phyloP scores from a whole-genome alignment of 257 asterid genomes.

The Ballota nigra region DNA sequence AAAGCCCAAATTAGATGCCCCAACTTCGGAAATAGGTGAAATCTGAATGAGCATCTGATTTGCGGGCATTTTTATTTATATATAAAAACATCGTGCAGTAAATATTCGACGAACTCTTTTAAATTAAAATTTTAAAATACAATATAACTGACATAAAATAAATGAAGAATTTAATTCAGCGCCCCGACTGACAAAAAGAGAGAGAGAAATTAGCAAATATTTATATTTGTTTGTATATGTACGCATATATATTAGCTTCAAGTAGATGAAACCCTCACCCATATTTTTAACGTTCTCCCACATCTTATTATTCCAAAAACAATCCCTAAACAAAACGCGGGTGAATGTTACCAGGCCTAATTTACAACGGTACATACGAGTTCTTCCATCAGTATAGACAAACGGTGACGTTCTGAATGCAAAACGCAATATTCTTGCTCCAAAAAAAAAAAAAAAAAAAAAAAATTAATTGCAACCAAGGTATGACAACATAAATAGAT shows the following conservation, averaged over 20 bases:
- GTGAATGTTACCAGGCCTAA: neutral
- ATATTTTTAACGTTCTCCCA: neutral
- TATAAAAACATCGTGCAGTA: too few species aligned
- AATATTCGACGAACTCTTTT: too few species aligned
- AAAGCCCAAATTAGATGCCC: too few species aligned
- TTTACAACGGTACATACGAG: neutral
- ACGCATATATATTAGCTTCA: neutral
- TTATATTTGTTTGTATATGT: too few species aligned
- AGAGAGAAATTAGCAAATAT: too few species aligned
- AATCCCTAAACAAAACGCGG: neutral
- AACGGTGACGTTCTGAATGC: neutral
- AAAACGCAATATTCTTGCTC: neutral
- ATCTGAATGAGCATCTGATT: too few species aligned
- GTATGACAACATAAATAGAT: conserved; percentile 7
- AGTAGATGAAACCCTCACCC: neutral
- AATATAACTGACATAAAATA: neutral
- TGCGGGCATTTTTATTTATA: too few species aligned
- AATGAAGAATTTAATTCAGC: too few species aligned
- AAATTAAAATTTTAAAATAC: too few species aligned
- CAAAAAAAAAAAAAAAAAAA: too few species aligned
- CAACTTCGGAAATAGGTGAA: too few species aligned
- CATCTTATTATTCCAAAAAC: neutral
- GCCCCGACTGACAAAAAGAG: neutral
- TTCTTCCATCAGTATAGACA: neutral
- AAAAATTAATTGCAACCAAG: neutral